Conservation (phyloP, 495 filamentous ascomycete species). For the Achaetomiella virescens region DNA sequence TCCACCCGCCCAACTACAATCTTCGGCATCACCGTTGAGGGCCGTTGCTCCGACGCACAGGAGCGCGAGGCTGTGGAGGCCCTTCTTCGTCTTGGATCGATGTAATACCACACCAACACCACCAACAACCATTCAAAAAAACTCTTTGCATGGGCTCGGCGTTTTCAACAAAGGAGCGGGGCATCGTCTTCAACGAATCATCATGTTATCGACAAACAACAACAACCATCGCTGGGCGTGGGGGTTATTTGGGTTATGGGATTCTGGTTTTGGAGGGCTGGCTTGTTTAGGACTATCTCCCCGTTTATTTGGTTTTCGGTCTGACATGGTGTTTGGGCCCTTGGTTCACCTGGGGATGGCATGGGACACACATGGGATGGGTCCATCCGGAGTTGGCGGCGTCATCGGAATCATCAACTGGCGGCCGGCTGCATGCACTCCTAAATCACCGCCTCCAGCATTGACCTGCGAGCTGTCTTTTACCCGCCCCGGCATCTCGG, state of each 20-base stretch:
- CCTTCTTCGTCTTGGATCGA: conserved; percentile 76
- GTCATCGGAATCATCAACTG: no score
- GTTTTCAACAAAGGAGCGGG: conserved; percentile 34
- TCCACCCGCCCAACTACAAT: conserved; percentile 34
- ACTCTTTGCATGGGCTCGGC: conserved; percentile 32
- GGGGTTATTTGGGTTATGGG: conserved; percentile 10
- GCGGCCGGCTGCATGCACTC: no score
- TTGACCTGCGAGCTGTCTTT: background rate
- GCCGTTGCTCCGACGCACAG: conserved; percentile 51
- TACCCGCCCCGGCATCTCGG: background rate
- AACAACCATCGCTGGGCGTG: conserved; percentile 12
- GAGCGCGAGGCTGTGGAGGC: conserved; percentile 83
- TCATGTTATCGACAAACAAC: conserved; percentile 6
- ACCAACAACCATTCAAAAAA: conserved; percentile 1
- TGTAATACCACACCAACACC: conserved; percentile 51
- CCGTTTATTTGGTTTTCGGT: conserved; percentile 3
- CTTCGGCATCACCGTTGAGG: conserved; percentile 40
- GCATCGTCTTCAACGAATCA: conserved; percentile 7
- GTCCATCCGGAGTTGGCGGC: background rate
- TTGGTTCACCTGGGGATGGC: background rate
- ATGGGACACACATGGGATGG: background rate
- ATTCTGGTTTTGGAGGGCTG: conserved; percentile 2
- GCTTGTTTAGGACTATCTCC: conserved; percentile 8
- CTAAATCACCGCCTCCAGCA: background rate
- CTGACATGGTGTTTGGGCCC: conserved; percentile 2